Conservation (phyloP, 2,329 filamentous ascomycete species). For the Venturia carpophila region DNA sequence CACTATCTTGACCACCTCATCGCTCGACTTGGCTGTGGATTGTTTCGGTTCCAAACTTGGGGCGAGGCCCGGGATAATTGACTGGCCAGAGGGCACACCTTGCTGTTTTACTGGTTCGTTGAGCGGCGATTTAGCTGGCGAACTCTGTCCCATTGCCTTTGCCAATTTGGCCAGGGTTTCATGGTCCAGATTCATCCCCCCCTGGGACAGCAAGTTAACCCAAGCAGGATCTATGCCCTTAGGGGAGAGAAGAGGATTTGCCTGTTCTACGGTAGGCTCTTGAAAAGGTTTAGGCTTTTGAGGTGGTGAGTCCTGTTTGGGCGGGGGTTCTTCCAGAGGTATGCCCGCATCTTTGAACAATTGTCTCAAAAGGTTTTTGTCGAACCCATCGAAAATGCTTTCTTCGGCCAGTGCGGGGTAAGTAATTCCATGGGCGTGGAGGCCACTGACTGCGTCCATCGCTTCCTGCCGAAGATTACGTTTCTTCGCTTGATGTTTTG, state of each 20-base stretch:
- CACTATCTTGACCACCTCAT: not conserved
- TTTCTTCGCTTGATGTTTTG: not conserved
- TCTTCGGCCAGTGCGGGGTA: slow-evolving; percentile 11
- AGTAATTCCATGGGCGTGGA: slow-evolving; percentile 9
- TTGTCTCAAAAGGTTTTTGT: slow-evolving; percentile 10
- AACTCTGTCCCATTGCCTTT: not conserved
- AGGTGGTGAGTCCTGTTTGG: not conserved
- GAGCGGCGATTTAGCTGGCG: not conserved
- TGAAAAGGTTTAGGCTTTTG: not conserved
- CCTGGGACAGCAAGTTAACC: not conserved
- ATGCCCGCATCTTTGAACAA: slow-evolving; percentile 3
- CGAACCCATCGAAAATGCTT: slow-evolving; percentile 9
- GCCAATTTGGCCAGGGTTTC: slow-evolving; percentile 6
- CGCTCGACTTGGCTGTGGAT: not conserved
- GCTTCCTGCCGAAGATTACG: slow-evolving; percentile 7
- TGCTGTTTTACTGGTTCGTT: not conserved
- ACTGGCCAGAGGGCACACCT: not conserved
- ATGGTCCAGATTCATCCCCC: not conserved
- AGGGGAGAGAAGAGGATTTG: not conserved
- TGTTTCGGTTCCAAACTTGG: not conserved
- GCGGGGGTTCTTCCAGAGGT: slow-evolving; percentile 1
- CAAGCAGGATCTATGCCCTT: not conserved
- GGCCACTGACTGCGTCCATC: not conserved
- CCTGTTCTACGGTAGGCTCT: not conserved
- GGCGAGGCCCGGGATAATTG: not conserved